A percentile compares a stretch with the other conserved stretches of the same genome.
Conservation (phyloP, 2,329 filamentous ascomycete species). For the Pseudogymnoascus destructans region DNA sequence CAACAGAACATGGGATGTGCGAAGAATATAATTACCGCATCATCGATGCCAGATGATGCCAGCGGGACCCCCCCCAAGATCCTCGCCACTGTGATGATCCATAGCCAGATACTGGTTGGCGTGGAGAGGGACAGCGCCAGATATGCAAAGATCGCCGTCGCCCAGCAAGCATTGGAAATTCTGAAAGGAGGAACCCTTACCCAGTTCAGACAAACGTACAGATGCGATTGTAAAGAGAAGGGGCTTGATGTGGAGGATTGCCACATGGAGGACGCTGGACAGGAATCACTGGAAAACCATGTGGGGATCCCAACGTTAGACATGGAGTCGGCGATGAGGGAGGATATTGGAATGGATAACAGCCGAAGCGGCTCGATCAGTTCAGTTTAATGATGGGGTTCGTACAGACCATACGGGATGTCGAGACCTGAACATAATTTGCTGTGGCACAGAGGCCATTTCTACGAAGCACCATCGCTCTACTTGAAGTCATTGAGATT, state of each 20-base stretch:
- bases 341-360: neutral
- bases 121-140: slow-evolving; percentile 49
- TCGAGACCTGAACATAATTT: neutral
- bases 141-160: slow-evolving; percentile 59
- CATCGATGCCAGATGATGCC: slow-evolving; percentile 30
- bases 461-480: neutral
- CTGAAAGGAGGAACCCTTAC: slow-evolving; percentile 34
- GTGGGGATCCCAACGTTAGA: neutral
- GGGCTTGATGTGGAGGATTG: slow-evolving; percentile 13
- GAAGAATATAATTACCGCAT: slow-evolving; percentile 37
- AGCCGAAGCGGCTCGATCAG: neutral
- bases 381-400: neutral
- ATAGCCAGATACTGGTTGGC: slow-evolving; percentile 53
- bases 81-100: slow-evolving; percentile 63
- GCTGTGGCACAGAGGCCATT: neutral
- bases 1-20: slow-evolving; percentile 52
- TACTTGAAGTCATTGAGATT: neutral
- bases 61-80: slow-evolving; percentile 36
- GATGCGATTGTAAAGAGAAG: slow-evolving; percentile 45
- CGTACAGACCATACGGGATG: neutral
- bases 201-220: slow-evolving; percentile 47
- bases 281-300: neutral
- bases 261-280: neutral
- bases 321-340: neutral
- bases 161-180: slow-evolving; percentile 41